These are phyloP conservation scores for Termitomyces eurrhizus DNA, from an alignment of 768 basidiomycete genomes.

Conservation along the genomic window DNA sequence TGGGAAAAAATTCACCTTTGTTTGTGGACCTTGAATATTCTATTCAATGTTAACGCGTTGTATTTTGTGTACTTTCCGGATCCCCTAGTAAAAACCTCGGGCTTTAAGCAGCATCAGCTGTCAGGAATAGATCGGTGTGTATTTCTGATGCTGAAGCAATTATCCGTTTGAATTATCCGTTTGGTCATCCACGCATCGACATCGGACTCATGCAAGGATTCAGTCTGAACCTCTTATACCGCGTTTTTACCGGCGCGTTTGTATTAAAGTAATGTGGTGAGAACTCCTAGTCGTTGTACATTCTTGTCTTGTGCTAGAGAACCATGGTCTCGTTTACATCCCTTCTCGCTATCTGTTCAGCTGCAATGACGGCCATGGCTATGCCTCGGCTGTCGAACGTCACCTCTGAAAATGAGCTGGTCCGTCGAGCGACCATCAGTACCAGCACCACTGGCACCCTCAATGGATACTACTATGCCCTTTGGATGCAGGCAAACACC, in stretches of 20 bases:
- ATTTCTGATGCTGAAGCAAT: too few species aligned
- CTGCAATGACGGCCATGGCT: not conserved
- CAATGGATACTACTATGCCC: not conserved
- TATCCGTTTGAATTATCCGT: not conserved
- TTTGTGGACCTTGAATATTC: too few species aligned
- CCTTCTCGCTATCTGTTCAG: not conserved
- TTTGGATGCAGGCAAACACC: not conserved
- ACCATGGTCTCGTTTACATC: not conserved
- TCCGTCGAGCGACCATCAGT: not conserved
- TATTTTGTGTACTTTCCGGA: not conserved
- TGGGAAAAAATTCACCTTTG: not conserved
- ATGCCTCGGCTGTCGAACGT: constrained; percentile 1
- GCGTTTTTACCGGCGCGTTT: not conserved
- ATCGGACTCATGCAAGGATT: not conserved
- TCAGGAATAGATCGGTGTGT: not conserved
- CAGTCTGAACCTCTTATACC: not conserved
- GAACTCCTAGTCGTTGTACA: not conserved
- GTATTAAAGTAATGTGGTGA: not conserved
- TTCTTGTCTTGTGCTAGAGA: not conserved
- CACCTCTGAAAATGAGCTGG: not conserved
- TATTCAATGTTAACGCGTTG: not conserved
- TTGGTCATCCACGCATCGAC: not conserved
- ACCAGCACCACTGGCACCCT: not conserved
- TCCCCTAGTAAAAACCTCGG: not conserved
- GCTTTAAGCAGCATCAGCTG: not conserved